Conservation (phyloP, 257 asterid species). For the Solanum ossicruentum region DNA sequence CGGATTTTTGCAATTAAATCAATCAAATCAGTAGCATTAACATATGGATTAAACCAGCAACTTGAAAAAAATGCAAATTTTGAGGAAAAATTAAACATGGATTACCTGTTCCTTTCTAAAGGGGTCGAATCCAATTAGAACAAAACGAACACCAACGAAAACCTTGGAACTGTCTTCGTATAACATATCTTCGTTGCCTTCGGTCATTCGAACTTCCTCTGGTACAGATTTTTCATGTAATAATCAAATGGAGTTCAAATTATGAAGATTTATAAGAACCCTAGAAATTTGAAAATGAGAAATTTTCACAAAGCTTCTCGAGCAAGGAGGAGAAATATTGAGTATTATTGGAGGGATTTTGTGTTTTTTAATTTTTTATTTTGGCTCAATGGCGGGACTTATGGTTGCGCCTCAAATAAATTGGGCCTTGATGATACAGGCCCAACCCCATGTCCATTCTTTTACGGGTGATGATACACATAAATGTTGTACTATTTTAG, state of each 20-base stretch:
- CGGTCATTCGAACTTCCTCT: not conserved
- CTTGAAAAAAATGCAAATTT: not conserved
- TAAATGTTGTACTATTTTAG: not conserved
- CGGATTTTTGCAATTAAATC: too few relatives aligned
- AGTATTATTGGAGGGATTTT: conserved; percentile 8
- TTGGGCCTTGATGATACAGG: not conserved
- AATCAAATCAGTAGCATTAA: too few relatives aligned
- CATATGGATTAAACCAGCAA: not conserved
- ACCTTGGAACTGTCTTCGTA: conserved; percentile 23
- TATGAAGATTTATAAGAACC: not conserved
- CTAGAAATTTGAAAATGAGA: not conserved
- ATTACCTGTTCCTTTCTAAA: conserved; percentile 32
- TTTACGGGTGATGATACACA: too few relatives aligned
- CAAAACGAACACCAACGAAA: conserved; percentile 52
- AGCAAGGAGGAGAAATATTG: not conserved
- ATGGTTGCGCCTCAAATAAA: not conserved
- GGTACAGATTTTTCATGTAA: not conserved
- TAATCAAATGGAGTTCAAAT: not conserved
- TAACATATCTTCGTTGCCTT: conserved; percentile 10
- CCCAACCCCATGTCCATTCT: not conserved
- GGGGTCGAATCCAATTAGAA: conserved; percentile 55
- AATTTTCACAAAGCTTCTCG: not conserved
- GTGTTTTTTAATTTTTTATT: conserved; percentile 16
- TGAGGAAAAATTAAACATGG: not conserved
- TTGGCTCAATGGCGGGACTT: conserved; percentile 45